phyloP scores from a whole-genome alignment of 2,329 filamentous ascomycete species.

The Paecilomyces formosus region DNA sequence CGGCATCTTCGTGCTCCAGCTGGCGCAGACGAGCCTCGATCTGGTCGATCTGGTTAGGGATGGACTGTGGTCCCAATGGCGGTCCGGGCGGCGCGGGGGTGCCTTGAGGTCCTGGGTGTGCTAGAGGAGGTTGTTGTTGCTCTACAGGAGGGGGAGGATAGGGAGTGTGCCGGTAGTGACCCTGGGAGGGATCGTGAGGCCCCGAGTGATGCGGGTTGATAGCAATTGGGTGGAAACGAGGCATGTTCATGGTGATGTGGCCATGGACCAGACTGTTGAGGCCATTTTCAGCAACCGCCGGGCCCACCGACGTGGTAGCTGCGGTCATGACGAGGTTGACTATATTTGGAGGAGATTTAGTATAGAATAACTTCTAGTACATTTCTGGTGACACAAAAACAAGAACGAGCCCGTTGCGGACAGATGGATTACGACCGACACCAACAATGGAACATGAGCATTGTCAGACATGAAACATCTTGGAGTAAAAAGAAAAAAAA shows the following conservation, averaged over 20 bases:
- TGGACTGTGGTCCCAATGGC: constrained; percentile 13
- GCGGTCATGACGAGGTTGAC: constrained; percentile 22
- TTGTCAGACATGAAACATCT: neutral
- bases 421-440: neutral
- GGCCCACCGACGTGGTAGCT: constrained; percentile 27
- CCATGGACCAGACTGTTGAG: constrained; percentile 18
- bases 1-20: constrained; percentile 33
- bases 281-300: constrained; percentile 23
- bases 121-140: neutral
- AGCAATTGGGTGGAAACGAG: constrained; percentile 34
- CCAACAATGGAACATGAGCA: neutral
- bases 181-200: constrained; percentile 21
- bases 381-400: neutral
- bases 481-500: neutral
- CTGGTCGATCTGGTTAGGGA: constrained; percentile 25
- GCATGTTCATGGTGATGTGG: constrained; percentile 23
- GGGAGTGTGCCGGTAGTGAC: constrained; percentile 14
- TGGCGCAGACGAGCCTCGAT: constrained; percentile 31
- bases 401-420: neutral
- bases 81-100: neutral
- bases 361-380: neutral
- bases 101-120: neutral
- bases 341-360: neutral
- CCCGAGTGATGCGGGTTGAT: constrained; percentile 30
- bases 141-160: constrained; percentile 5